Percentiles rank a stretch among this genome's conserved stretches.
These are phyloP conservation scores for Phytophthora meadii DNA, from an alignment of 352 stramenopile genomes.

Conservation along the genomic window DNA sequence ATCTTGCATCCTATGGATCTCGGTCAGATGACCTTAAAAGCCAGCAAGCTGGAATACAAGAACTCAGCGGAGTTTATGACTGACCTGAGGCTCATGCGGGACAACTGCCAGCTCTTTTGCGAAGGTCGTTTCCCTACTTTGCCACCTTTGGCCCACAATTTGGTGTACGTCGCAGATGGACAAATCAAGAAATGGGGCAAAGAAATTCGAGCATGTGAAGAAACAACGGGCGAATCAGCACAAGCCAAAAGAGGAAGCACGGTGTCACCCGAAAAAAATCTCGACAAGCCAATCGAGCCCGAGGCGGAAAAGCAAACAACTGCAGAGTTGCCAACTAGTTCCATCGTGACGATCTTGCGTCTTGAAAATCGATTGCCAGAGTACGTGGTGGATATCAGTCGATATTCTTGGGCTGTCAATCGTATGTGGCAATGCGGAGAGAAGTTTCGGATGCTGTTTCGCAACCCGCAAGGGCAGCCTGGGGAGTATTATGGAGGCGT, in stretches of 20 bases:
- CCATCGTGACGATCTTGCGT: slow-evolving; percentile 75
- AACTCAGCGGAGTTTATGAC: slow-evolving; percentile 59
- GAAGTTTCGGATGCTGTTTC: slow-evolving; percentile 82
- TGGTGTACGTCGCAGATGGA: slow-evolving; percentile 69
- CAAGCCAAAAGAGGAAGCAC: slow-evolving; percentile 16
- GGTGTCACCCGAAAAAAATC: slow-evolving; percentile 9
- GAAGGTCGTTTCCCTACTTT: slow-evolving; percentile 81
- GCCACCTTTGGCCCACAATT: slow-evolving; percentile 72
- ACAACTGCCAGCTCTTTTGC: slow-evolving; percentile 85
- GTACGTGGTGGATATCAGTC: slow-evolving; percentile 75
- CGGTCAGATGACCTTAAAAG: slow-evolving; percentile 60
- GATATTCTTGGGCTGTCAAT: slow-evolving; percentile 68
- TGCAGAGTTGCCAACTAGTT: slow-evolving; percentile 22
- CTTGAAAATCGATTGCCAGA: slow-evolving; percentile 83
- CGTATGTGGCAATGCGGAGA: slow-evolving; percentile 70
- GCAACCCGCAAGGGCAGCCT: slow-evolving; percentile 68
- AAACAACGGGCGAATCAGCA: slow-evolving; percentile 18
- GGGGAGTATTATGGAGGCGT: slow-evolving; percentile 79
- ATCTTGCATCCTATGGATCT: slow-evolving; percentile 81
- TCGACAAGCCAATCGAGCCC: slow-evolving; percentile 9
- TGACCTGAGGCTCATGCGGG: slow-evolving; percentile 76
- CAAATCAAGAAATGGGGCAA: slow-evolving; percentile 76
- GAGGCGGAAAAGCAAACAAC: not conserved
- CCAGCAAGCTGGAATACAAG: slow-evolving; percentile 64
- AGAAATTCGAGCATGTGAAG: slow-evolving; percentile 69